Percentiles rank a stretch among this genome's conserved stretches.
These are phyloP conservation scores for Agarophyton chilense DNA, from an alignment of 23 red algal genomes.

Conservation along the genomic window DNA sequence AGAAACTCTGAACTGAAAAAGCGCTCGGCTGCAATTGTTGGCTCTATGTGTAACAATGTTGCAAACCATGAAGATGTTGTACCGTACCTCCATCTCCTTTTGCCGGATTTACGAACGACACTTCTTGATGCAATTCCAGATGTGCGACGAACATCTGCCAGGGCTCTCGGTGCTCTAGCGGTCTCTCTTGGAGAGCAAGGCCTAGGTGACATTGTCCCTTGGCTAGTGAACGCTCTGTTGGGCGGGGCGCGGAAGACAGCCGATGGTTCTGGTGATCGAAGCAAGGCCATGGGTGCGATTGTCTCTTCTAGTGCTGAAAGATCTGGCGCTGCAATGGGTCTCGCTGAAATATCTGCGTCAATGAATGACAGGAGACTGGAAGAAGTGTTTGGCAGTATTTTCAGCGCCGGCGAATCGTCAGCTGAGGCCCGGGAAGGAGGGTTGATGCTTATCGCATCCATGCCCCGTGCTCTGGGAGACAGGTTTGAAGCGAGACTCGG, in stretches of 20 bases:
- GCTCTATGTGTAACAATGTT: slow-evolving; percentile 92
- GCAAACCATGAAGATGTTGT: slow-evolving; percentile 73
- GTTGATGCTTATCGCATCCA: slow-evolving; percentile 79
- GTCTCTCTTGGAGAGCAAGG: slow-evolving; percentile 67
- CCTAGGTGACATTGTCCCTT: slow-evolving; percentile 61
- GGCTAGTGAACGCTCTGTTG: slow-evolving; percentile 61
- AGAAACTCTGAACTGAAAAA: slow-evolving; percentile 86
- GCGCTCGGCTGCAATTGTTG: slow-evolving; percentile 85
- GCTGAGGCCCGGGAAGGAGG: slow-evolving; percentile 80
- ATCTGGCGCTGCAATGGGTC: slow-evolving; percentile 88
- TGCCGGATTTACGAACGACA: slow-evolving; percentile 68
- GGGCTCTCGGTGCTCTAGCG: slow-evolving; percentile 81
- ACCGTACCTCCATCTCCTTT: slow-evolving; percentile 82
- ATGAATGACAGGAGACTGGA: slow-evolving; percentile 65
- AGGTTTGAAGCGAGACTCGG: slow-evolving; percentile 74
- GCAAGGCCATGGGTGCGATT: not conserved
- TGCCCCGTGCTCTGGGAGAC: slow-evolving; percentile 68
- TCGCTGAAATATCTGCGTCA: slow-evolving; percentile 75
- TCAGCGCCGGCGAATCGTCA: slow-evolving; percentile 38
- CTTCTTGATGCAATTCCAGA: slow-evolving; percentile 90
- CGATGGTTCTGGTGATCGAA: slow-evolving; percentile 2
- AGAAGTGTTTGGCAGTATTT: slow-evolving; percentile 44
- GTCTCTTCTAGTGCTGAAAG: slow-evolving; percentile 85
- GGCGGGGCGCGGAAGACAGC: slow-evolving; percentile 18
- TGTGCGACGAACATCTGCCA: slow-evolving; percentile 78